Conservation (phyloP, 495 filamentous ascomycete genomes). For the Penicillium samsonianum region DNA sequence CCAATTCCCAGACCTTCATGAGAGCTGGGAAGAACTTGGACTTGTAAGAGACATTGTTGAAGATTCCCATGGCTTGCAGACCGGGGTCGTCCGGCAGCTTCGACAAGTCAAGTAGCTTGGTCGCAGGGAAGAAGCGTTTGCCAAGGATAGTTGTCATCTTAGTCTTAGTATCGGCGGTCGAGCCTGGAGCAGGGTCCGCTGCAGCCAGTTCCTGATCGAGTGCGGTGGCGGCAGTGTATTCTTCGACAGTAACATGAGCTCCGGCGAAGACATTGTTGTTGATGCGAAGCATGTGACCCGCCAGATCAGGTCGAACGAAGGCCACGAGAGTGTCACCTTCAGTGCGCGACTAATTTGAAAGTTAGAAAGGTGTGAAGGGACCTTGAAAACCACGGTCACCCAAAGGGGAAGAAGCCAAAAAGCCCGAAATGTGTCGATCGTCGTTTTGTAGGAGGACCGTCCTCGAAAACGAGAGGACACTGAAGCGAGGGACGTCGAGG, state of each 20-base stretch:
- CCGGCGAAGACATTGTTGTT: constrained; percentile 68
- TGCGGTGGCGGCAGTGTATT: constrained; percentile 27
- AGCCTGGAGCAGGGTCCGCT: constrained; percentile 28
- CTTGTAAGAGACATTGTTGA: constrained; percentile 66
- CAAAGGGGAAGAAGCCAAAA: constrained; percentile 40
- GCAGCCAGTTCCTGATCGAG: constrained; percentile 28
- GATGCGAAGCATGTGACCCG: constrained; percentile 59
- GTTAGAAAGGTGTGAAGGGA: constrained; percentile 69
- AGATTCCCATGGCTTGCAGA: constrained; percentile 71
- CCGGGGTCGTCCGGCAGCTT: constrained; percentile 67
- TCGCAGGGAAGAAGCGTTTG: constrained; percentile 65
- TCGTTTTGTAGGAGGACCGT: constrained; percentile 57
- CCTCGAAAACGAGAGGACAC: constrained; percentile 59
- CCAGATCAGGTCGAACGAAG: constrained; percentile 63
- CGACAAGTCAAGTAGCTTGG: constrained; percentile 79
- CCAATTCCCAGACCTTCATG: constrained; percentile 74
- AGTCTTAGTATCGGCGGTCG: constrained; percentile 47
- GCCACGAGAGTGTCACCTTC: constrained; percentile 70
- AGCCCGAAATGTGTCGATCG: constrained; percentile 48
- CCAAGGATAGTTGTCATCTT: constrained; percentile 62
- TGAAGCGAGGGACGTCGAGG: constrained; percentile 52
- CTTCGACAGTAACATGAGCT: constrained; percentile 55
- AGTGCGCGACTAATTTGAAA: constrained; percentile 64
- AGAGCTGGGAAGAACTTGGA: constrained; percentile 88
- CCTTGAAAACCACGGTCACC: constrained; percentile 54